Evolutionary conservation across 768 basidiomycete genomes (phyloP).

Genomic region (Lactifluus echinatus): DNA sequence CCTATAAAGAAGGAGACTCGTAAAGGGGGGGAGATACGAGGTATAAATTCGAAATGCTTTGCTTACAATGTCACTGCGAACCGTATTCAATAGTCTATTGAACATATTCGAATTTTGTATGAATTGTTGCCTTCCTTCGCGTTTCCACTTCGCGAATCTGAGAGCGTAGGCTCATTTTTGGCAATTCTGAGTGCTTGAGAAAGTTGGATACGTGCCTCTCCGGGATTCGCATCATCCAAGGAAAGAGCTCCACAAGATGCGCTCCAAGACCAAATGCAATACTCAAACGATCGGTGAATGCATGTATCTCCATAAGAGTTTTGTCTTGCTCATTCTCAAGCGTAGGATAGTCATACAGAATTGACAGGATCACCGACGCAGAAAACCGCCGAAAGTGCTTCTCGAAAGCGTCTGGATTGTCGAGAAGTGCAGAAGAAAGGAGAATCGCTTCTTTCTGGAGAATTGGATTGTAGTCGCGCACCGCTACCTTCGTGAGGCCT

Average conservation of each 20-base stretch:
- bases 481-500: no score
- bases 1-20: not conserved
- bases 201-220: not conserved
- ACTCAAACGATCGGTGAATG: not conserved
- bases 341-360: constrained; percentile 4
- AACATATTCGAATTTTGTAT: not conserved
- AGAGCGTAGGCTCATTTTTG: no score
- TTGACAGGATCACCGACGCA: constrained; percentile 4
- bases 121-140: not conserved
- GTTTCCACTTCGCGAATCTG: constrained; percentile 13
- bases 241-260: not conserved
- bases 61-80: not conserved
- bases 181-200: not conserved
- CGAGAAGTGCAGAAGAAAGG: no score
- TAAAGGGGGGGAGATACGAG: no score
- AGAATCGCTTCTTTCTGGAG: no score
- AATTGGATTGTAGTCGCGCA: no score
- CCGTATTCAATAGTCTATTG: not conserved
- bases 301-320: not conserved
- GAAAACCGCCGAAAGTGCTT: constrained; percentile 3
- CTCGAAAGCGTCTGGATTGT: no score
- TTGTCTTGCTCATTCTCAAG: no score
- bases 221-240: not conserved
- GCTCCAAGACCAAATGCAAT: not conserved
- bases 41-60: not conserved